These are phyloP conservation scores for Monsonia emarginata DNA, from an alignment of 441 rosid species.

Conservation along the genomic window DNA sequence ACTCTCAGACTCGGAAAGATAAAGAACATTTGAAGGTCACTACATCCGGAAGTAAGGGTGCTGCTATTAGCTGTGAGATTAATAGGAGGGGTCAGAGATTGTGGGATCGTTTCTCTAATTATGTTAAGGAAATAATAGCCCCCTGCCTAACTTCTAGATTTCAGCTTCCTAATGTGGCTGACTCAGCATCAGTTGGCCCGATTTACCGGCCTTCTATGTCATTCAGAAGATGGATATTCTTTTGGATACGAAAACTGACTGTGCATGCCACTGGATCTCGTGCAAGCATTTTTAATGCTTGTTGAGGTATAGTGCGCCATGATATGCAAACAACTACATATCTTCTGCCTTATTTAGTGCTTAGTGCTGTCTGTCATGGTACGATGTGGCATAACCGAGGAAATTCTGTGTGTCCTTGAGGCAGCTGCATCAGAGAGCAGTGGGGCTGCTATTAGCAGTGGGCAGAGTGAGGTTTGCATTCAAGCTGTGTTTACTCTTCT, in stretches of 20 bases:
- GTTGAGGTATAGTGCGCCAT: conserved; percentile 96
- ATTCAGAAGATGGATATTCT: conserved; percentile 89
- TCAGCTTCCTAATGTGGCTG: conserved; percentile 83
- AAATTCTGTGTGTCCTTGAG: conserved; percentile 77
- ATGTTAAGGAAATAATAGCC: conserved; percentile 92
- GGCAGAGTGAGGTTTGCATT: conserved; percentile 89
- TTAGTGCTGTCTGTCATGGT: conserved; percentile 86
- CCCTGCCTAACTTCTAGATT: conserved; percentile 96
- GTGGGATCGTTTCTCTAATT: conserved; percentile 91
- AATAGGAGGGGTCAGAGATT: conserved; percentile 76
- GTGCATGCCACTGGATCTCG: conserved; percentile 87
- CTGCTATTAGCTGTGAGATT: conserved; percentile 34
- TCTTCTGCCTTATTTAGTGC: conserved; percentile 87
- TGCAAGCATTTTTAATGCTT: conserved; percentile 77
- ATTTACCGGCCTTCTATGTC: conserved; percentile 91
- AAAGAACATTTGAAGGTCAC: conserved; percentile 27
- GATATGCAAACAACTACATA: conserved; percentile 90
- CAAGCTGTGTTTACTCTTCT: conserved; percentile 96
- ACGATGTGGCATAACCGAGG: conserved; percentile 77
- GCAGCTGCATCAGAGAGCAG: conserved; percentile 79
- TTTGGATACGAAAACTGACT: conserved; percentile 83
- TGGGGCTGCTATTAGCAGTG: conserved; percentile 51
- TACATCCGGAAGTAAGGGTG: conserved; percentile 27
- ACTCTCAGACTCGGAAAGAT: conserved; percentile 28
- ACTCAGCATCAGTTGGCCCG: conserved; percentile 64